Percentiles rank a stretch among this genome's conserved stretches.
These are phyloP conservation scores for Naganishia vishniacii DNA, from an alignment of 768 basidiomycete species.

Conservation along the genomic window DNA sequence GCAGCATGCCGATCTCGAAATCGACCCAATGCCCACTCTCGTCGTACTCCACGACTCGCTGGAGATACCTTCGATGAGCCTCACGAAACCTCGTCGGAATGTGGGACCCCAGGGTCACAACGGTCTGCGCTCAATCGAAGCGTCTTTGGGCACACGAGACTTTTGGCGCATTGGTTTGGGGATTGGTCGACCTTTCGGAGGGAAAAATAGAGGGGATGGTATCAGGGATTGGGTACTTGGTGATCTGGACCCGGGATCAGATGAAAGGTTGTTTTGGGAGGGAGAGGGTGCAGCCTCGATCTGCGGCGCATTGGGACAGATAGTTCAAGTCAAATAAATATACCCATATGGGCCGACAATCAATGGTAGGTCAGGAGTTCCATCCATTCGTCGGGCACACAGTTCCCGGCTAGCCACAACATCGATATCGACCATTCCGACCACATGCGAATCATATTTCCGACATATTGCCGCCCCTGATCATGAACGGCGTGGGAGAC, in stretches of 20 bases:
- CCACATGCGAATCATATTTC: too few relatives aligned
- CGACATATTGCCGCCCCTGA: too few relatives aligned
- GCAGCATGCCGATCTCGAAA: background rate
- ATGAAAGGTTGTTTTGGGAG: slow-evolving; percentile 29
- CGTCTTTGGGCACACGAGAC: slow-evolving; percentile 13
- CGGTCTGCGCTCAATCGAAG: slow-evolving; percentile 28
- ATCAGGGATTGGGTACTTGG: slow-evolving; percentile 29
- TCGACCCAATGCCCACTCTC: slow-evolving; percentile 5
- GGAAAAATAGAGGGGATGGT: slow-evolving; percentile 6
- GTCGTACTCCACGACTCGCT: slow-evolving; percentile 29
- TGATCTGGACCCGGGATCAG: slow-evolving; percentile 12
- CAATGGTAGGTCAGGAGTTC: too few relatives aligned
- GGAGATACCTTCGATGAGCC: background rate
- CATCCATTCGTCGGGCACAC: too few relatives aligned
- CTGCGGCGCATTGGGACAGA: background rate
- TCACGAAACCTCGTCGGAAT: slow-evolving; percentile 6
- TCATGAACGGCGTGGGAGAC: too few relatives aligned
- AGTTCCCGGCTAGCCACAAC: too few relatives aligned
- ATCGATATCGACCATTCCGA: too few relatives aligned
- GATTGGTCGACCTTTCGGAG: slow-evolving; percentile 24
- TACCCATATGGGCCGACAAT: too few relatives aligned
- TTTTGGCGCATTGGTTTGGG: slow-evolving; percentile 29
- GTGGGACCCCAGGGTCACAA: slow-evolving; percentile 27
- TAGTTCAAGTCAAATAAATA: too few relatives aligned
- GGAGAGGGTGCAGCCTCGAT: slow-evolving; percentile 20